Conservation (phyloP, 164 flowering plant genomes). For the Warburgia ugandensis region DNA sequence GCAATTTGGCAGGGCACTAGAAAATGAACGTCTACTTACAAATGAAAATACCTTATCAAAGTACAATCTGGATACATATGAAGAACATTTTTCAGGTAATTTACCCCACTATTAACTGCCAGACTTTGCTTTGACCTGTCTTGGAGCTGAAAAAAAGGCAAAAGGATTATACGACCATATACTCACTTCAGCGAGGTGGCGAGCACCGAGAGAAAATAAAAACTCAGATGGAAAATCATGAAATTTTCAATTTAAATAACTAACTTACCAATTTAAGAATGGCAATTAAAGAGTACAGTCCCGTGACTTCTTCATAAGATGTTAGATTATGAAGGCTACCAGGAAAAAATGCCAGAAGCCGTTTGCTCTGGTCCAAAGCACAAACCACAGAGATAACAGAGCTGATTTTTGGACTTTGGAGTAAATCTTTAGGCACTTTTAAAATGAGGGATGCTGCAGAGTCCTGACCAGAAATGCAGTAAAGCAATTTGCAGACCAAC, state of each 20-base stretch:
- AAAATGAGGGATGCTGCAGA: constrained; percentile 47
- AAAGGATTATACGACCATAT: not conserved
- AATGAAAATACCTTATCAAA: constrained; percentile 48
- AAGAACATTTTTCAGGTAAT: constrained; percentile 67
- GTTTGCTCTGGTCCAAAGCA: constrained; percentile 50
- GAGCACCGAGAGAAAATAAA: not conserved
- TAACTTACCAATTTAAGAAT: constrained; percentile 59
- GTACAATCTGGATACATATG: constrained; percentile 67
- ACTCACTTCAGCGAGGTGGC: not conserved
- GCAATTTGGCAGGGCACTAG: not conserved
- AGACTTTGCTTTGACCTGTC: constrained; percentile 34
- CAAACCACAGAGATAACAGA: constrained; percentile 57
- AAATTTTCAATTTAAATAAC: not conserved
- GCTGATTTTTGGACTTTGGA: constrained; percentile 59
- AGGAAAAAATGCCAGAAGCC: constrained; percentile 47
- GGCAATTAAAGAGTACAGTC: constrained; percentile 66
- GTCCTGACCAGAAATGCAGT: constrained; percentile 54
- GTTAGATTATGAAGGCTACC: constrained; percentile 32
- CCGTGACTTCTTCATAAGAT: constrained; percentile 46
- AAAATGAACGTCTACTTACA: not conserved
- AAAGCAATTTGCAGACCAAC: constrained; percentile 65
- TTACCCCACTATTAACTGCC: constrained; percentile 46
- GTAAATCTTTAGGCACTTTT: constrained; percentile 59
- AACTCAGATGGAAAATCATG: not conserved
- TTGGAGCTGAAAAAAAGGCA: constrained; percentile 41